Evolutionary conservation across 2,329 filamentous ascomycete species (phyloP), one percentile per base, ranked within the genome.

Genomic region (Claviceps sp.): DNA sequence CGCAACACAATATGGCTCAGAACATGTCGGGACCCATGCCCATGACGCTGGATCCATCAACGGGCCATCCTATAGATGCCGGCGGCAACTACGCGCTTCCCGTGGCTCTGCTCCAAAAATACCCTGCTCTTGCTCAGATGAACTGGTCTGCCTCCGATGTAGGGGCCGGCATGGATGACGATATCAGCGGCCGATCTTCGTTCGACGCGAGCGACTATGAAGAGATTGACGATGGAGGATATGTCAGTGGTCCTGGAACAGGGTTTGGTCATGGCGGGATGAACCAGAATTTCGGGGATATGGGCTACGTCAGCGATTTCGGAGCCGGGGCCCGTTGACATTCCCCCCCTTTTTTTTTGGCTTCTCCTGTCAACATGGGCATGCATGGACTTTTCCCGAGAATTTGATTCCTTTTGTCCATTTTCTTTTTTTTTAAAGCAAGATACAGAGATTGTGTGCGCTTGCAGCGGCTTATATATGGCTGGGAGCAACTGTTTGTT

Each of bases 91-190:
- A 86, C 63, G 73, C 78, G 40, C 75, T 97, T n/a, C 93, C 93
- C 1, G 87, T 87, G 4, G 91, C 91, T 1, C 72, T 98, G 48
- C 72, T 97, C 41, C 86, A 87, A 17, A 93, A 97, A 63, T 97
- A 96, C 66, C 93, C 93, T 13, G 90, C 89, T 4, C 72, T 98
- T n/a, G 89, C 90, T 24, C 85, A 84, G 51, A 78, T 97, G 64
- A 90, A 91, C 62, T 97, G 91, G 90, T 77, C 78, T 17, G 65
- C 69, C 11, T 63, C 67, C 19, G 78, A 84, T 50, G 78, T 94
- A 64, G 78, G 83, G 43, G 77, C 84, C n/a, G 81, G 81, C 17
- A 75, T 83, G 54, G 84, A 89, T 42, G 85, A 88, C 48, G 87
- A 88, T 55, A 69, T 86, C n/a, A 87, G 84, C 60, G 86, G 86